phyloP scores from a whole-genome alignment of 805 yeast species.

The Pachysolen tannophilus region DNA sequence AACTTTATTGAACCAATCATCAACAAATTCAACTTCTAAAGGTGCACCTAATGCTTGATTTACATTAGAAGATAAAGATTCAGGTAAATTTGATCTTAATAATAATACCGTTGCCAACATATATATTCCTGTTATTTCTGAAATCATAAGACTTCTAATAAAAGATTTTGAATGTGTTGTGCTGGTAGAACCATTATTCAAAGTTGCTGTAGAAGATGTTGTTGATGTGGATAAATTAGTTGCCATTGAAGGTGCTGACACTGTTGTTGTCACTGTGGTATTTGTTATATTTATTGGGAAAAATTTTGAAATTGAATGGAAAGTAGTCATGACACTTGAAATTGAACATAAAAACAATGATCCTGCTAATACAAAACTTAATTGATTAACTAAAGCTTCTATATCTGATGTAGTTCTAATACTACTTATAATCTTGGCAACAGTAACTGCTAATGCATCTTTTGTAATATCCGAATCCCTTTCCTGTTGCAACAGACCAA shows the following conservation, averaged over 20 bases:
- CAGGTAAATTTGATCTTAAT: constrained; percentile 39
- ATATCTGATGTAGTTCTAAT: constrained; percentile 17
- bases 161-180: no score
- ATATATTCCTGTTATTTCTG: constrained; percentile 42
- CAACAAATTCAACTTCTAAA: constrained; percentile 31
- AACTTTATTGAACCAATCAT: constrained; percentile 44
- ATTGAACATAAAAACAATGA: constrained; percentile 54
- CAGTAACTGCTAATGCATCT: constrained; percentile 42
- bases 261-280: no score
- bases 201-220: constrained; percentile 1
- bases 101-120: constrained; percentile 43
- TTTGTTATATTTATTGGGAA: constrained; percentile 11
- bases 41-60: neutral
- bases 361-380: constrained; percentile 47
- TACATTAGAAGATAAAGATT: constrained; percentile 29
- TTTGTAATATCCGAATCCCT: constrained; percentile 15
- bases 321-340: constrained; percentile 55
- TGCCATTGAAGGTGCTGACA: no score
- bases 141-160: constrained; percentile 21
- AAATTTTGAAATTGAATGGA: constrained; percentile 36
- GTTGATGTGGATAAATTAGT: no score
- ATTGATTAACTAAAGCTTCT: constrained; percentile 33
- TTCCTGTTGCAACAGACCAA: no score
- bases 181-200: constrained; percentile 3
- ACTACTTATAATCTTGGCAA: constrained; percentile 30